These are phyloP conservation scores for Moesziomyces aphidis DNA, from an alignment of 1,284 basidiomycete species.

Conservation along the genomic window DNA sequence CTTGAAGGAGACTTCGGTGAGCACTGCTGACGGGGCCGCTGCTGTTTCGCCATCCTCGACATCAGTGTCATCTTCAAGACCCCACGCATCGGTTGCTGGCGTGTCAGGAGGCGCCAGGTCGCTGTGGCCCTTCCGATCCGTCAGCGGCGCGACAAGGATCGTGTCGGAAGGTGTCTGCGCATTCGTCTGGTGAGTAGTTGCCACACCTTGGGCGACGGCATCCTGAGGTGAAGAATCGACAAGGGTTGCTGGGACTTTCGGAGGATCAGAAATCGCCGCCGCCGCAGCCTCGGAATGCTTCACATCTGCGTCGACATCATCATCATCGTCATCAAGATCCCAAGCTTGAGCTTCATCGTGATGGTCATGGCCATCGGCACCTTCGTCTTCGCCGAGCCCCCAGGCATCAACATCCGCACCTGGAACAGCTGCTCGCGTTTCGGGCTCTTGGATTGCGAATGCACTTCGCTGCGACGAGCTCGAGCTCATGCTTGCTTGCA, in stretches of 20 bases:
- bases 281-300: neutral
- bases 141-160: too few species aligned
- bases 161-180: too few species aligned
- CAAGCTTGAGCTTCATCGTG: constrained; percentile 40
- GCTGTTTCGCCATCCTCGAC: too few species aligned
- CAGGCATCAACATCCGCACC: constrained; percentile 47
- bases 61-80: too few species aligned
- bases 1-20: too few species aligned
- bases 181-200: too few species aligned
- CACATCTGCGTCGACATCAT: neutral
- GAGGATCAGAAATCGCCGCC: neutral
- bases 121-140: too few species aligned
- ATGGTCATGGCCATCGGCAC: neutral
- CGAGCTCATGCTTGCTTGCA: constrained; percentile 32
- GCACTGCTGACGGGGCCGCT: too few species aligned
- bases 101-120: too few species aligned
- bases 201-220: too few species aligned
- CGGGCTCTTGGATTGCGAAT: constrained; percentile 21
- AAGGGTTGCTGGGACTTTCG: neutral
- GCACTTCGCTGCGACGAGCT: constrained; percentile 32
- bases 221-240: too few species aligned
- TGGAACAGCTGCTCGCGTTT: neutral
- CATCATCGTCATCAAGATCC: constrained; percentile 28
- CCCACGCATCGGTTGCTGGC: too few species aligned
- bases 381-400: constrained; percentile 50